Conservation (phyloP, 2,329 filamentous ascomycete genomes). For the Fusarium sulawesiense region DNA sequence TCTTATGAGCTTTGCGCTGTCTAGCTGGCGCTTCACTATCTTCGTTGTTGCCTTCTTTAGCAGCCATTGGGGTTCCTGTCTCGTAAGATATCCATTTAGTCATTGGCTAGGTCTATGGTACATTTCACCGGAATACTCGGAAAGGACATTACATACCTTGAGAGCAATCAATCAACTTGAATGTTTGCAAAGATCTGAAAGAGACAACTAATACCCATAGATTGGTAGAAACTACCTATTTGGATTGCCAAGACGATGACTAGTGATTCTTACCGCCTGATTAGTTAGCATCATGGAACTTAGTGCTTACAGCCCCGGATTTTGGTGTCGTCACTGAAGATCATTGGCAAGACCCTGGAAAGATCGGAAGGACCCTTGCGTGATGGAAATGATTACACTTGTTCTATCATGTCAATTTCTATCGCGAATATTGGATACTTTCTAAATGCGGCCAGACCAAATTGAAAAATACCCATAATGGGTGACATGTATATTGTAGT, state of each 20-base stretch:
- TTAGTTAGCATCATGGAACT: neutral
- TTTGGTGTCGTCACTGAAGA: neutral
- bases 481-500: conserved; percentile 24
- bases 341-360: neutral
- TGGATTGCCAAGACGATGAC: conserved; percentile 1
- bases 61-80: conserved; percentile 15
- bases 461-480: conserved; percentile 6
- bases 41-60: neutral
- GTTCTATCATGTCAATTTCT: neutral
- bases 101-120: neutral
- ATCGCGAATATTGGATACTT: neutral
- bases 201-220: neutral
- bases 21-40: conserved; percentile 24
- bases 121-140: conserved; percentile 7
- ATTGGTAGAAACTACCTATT: neutral
- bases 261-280: neutral
- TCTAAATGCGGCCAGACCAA: neutral
- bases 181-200: neutral
- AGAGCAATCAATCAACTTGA: neutral
- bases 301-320: conserved; percentile 18
- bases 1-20: conserved; percentile 58
- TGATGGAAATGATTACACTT: neutral
- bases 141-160: neutral
- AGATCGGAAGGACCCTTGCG: neutral
- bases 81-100: too few relatives aligned